A percentile compares a stretch with the other conserved stretches of the same genome.
Conservation (phyloP, 306 rosid species). For the Rubus parviflorus region DNA sequence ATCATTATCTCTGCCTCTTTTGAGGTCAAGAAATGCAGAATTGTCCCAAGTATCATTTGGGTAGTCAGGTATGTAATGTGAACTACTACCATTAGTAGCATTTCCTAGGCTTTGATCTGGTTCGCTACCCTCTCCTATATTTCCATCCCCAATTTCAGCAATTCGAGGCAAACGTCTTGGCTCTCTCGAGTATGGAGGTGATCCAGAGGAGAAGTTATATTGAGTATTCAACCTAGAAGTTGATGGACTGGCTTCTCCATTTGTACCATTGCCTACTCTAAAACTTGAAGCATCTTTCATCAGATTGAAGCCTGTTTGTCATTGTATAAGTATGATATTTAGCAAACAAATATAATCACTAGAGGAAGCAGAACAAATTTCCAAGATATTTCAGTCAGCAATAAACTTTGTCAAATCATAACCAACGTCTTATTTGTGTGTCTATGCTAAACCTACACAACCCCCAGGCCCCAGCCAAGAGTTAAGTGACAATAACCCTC, state of each 20-base stretch:
- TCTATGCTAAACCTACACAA: too few species aligned
- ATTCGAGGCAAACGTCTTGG: conserved; percentile 48
- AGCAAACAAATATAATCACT: neutral
- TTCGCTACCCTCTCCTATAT: conserved; percentile 29
- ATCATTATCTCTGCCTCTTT: conserved; percentile 51
- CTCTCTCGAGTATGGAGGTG: conserved; percentile 38
- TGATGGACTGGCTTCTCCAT: conserved; percentile 47
- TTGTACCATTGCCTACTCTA: conserved; percentile 38
- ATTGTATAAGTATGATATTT: neutral
- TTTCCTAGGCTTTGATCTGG: conserved; percentile 34
- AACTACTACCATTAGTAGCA: conserved; percentile 31
- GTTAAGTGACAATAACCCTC: neutral
- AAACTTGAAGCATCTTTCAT: conserved; percentile 43
- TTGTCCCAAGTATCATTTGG: conserved; percentile 55
- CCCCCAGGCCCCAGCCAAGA: too few species aligned
- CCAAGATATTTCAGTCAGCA: neutral
- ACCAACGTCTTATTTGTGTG: too few species aligned
- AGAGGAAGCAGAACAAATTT: neutral
- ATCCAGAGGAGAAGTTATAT: conserved; percentile 44
- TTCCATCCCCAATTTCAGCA: conserved; percentile 51
- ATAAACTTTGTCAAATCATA: too few species aligned
- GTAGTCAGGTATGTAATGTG: conserved; percentile 37
- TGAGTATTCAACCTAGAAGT: conserved; percentile 28
- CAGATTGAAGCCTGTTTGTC: conserved; percentile 42
- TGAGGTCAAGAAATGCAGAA: conserved; percentile 43